A percentile compares a stretch with the other conserved stretches of the same genome.
Conservation (phyloP, 192 early-diverging fungal species). For the Ambispora gerdemannii region DNA sequence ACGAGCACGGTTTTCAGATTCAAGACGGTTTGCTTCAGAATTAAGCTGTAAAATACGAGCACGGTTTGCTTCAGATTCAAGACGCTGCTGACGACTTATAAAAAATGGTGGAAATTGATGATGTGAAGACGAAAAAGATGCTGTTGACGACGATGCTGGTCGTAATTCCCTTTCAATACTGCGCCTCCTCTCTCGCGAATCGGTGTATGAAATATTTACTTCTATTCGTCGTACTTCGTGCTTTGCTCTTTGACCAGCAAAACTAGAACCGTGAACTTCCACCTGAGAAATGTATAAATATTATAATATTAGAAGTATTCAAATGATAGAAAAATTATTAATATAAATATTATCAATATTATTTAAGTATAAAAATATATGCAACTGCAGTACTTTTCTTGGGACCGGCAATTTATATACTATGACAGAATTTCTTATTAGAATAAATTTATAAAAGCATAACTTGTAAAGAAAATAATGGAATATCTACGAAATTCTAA, state of each 20-base stretch:
- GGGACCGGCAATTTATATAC: neutral
- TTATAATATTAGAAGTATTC: too few relatives aligned
- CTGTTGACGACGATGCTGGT: too few relatives aligned
- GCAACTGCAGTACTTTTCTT: neutral
- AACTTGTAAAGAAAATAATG: conserved; percentile 25
- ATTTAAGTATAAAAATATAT: neutral
- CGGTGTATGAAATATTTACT: conserved; percentile 32
- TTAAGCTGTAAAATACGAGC: too few relatives aligned
- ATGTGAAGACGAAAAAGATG: too few relatives aligned
- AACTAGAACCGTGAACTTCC: conserved; percentile 38
- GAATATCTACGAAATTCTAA: conserved; percentile 27
- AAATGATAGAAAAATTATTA: neutral
- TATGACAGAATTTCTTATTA: neutral
- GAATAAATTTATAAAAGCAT: neutral
- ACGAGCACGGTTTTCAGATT: too few relatives aligned
- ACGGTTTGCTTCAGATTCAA: too few relatives aligned
- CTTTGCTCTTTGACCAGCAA: conserved; percentile 35
- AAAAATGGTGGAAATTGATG: too few relatives aligned
- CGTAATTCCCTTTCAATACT: conserved; percentile 7
- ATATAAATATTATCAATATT: neutral
- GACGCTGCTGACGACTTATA: too few relatives aligned
- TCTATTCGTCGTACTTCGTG: conserved; percentile 41
- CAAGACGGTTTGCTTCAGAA: too few relatives aligned
- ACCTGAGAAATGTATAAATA: conserved; percentile 37
- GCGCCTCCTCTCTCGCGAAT: conserved; percentile 18